Conservation (phyloP, 1,284 basidiomycete species). For the Trichosporon asahii region DNA sequence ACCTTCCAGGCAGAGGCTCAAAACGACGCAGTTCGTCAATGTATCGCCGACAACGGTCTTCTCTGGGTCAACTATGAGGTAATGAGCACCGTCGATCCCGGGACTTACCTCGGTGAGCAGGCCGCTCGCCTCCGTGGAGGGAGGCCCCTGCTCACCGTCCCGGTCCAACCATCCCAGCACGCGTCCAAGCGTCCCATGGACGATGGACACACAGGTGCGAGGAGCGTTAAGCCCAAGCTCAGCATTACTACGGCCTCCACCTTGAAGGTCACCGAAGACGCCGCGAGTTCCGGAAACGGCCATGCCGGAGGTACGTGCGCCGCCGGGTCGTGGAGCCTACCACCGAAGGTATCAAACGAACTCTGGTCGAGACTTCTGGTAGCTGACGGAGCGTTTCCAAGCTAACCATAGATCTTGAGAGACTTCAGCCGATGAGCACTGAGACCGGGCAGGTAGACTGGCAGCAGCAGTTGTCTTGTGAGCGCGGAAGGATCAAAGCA, state of each 20-base stretch:
- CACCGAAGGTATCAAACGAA: neutral
- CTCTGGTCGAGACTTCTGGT: too few species aligned
- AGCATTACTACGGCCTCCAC: neutral
- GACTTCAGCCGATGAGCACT: neutral
- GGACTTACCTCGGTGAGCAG: constrained; percentile 7
- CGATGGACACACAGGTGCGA: neutral
- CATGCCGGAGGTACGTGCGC: neutral
- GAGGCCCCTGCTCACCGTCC: neutral
- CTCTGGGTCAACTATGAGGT: constrained; percentile 27
- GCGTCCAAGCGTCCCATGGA: neutral
- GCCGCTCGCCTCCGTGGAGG: neutral
- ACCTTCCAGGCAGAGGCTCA: constrained; percentile 34
- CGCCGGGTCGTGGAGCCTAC: neutral
- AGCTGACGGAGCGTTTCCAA: neutral
- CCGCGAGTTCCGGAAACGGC: neutral
- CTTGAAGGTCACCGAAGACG: neutral
- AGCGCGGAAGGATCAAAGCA: neutral
- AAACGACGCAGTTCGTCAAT: constrained; percentile 30
- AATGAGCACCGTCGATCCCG: constrained; percentile 17
- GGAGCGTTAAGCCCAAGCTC: neutral
- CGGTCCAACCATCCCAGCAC: neutral
- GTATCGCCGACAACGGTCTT: constrained; percentile 33
- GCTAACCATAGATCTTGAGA: neutral
- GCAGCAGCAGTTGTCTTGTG: constrained; percentile 22
- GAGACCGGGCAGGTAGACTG: constrained; percentile 15